Evolutionary conservation across 192 early-diverging fungal genomes (phyloP).

Genomic region (Diversispora epigaea): DNA sequence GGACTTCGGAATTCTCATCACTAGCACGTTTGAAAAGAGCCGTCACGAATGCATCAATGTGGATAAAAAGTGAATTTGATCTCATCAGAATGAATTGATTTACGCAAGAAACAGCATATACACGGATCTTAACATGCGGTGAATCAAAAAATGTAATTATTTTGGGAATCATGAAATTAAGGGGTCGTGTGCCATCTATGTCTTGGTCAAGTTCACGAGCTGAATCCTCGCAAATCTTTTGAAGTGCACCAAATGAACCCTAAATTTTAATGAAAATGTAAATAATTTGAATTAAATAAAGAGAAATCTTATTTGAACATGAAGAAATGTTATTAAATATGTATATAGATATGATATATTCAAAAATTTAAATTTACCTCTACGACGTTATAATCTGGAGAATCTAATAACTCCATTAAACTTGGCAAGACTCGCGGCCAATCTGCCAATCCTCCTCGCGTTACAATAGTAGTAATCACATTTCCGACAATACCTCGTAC

Average conservation of each 20-base stretch:
- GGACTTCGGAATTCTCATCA: conserved; percentile 80
- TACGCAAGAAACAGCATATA: conserved; percentile 76
- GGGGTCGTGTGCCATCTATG: conserved; percentile 69
- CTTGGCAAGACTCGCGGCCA: conserved; percentile 84
- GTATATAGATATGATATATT: neutral
- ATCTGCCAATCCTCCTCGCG: conserved; percentile 61
- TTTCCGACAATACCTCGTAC: conserved; percentile 83
- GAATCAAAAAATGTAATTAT: conserved; percentile 85
- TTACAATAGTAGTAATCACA: conserved; percentile 84
- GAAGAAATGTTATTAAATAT: neutral
- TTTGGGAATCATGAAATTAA: conserved; percentile 86
- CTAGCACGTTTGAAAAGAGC: conserved; percentile 82
- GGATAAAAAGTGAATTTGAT: conserved; percentile 68
- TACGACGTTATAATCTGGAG: conserved; percentile 64
- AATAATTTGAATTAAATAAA: neutral
- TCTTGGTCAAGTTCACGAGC: conserved; percentile 74
- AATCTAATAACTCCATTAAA: conserved; percentile 79
- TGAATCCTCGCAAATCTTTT: conserved; percentile 97
- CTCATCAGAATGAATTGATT: conserved; percentile 86
- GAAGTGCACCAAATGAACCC: conserved; percentile 83
- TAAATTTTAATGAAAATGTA: conserved; percentile 31
- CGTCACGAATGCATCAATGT: conserved; percentile 70
- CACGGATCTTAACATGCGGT: conserved; percentile 71
- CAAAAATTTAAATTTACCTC: conserved; percentile 56
- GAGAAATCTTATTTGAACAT: neutral